phyloP scores from a whole-genome alignment of 1,139 yeast species.

The Taphrina deformans region DNA sequence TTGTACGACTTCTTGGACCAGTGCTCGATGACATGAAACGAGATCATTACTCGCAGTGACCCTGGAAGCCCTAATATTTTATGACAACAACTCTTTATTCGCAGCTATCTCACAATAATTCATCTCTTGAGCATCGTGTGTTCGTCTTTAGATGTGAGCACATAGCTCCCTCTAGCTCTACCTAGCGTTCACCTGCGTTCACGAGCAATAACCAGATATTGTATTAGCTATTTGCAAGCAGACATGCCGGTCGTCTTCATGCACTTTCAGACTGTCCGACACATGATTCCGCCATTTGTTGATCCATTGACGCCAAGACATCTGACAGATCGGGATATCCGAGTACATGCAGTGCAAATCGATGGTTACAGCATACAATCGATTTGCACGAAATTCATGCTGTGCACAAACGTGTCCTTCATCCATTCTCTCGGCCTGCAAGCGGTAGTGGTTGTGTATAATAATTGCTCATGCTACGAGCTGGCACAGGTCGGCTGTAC shows the following conservation, averaged over 20 bases:
- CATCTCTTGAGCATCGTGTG: not conserved
- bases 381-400: too few species aligned
- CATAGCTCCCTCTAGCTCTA: not conserved
- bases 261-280: too few species aligned
- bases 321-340: not conserved
- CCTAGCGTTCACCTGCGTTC: not conserved
- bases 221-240: too few species aligned
- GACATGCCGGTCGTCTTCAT: too few species aligned
- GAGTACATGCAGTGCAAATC: not conserved
- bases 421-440: too few species aligned
- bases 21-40: conserved; percentile 31
- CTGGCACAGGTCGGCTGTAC: not conserved
- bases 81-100: too few species aligned
- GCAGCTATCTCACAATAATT: not conserved
- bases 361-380: not conserved
- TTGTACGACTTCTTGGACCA: conserved; percentile 80
- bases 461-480: not conserved
- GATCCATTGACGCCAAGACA: too few species aligned
- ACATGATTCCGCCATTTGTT: too few species aligned
- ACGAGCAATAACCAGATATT: not conserved
- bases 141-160: not conserved
- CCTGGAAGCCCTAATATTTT: too few species aligned
- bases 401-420: too few species aligned
- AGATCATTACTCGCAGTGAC: conserved; percentile 8
- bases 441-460: not conserved